Conservation (phyloP, 495 filamentous ascomycete genomes). For the Aspergillus nidulans region DNA sequence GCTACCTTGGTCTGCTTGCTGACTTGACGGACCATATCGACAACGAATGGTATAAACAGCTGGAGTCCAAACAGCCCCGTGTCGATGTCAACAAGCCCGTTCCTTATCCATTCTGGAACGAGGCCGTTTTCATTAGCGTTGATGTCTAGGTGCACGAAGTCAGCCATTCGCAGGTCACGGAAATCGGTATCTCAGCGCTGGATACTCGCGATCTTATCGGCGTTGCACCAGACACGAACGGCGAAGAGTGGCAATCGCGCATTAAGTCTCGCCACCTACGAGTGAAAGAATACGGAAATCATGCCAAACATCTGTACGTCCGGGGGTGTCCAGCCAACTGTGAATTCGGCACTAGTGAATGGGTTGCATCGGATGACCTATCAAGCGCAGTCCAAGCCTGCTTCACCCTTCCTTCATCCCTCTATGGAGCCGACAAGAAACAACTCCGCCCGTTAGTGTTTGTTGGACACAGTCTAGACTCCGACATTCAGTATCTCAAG, state of each 20-base stretch:
- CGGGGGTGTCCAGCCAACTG: constrained; percentile 69
- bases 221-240: constrained; percentile 54
- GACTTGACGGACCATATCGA: constrained; percentile 10
- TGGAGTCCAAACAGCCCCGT: constrained; percentile 23
- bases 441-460: constrained; percentile 61
- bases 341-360: constrained; percentile 63
- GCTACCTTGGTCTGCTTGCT: constrained; percentile 62
- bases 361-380: constrained; percentile 36
- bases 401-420: constrained; percentile 45
- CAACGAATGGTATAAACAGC: constrained; percentile 16
- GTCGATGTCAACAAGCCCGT: constrained; percentile 24
- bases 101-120: constrained; percentile 44
- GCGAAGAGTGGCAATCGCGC: constrained; percentile 56
- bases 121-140: constrained; percentile 69
- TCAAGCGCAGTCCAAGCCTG: constrained; percentile 38
- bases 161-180: constrained; percentile 60
- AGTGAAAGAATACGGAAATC: constrained; percentile 60
- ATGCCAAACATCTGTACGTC: constrained; percentile 61
- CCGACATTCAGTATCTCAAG: constrained; percentile 64
- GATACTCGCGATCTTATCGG: constrained; percentile 59
- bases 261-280: constrained; percentile 73
- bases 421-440: constrained; percentile 2
- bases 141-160: constrained; percentile 80
- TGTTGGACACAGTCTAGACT: constrained; percentile 67
- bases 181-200: constrained; percentile 79